These are phyloP conservation scores for Phytopythium helicoides DNA, from an alignment of 352 stramenopile species.

Conservation along the genomic window DNA sequence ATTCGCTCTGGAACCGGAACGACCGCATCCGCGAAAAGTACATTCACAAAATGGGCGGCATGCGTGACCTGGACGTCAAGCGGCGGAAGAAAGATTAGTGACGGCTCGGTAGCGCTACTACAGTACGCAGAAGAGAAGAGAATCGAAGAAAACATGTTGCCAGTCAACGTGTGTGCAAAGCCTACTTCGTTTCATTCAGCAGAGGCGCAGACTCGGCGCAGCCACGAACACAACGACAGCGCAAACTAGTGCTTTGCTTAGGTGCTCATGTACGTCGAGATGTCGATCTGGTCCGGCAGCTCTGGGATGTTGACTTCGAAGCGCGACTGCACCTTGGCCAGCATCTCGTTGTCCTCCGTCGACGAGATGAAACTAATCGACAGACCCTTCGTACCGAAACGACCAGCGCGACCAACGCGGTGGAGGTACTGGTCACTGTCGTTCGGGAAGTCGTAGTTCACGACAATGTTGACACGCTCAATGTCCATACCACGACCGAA, in stretches of 20 bases:
- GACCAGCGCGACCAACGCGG: constrained; percentile 96
- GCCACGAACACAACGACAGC: background rate
- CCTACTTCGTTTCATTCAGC: constrained; percentile 4
- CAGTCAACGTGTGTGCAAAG: background rate
- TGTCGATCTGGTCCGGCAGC: constrained; percentile 99
- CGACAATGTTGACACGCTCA: constrained; percentile 99
- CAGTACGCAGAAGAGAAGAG: background rate
- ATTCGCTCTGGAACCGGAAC: constrained; percentile 76
- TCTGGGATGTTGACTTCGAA: constrained; percentile 99
- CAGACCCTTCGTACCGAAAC: constrained; percentile 99
- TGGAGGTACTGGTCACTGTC: constrained; percentile 99
- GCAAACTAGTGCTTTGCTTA: constrained; percentile 34
- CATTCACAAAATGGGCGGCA: constrained; percentile 65
- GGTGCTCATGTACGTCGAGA: constrained; percentile 97
- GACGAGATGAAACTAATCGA: constrained; percentile 99
- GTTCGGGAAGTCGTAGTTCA: constrained; percentile 99
- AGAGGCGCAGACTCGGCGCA: background rate
- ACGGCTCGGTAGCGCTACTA: background rate
- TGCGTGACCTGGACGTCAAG: constrained; percentile 68
- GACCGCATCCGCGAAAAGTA: constrained; percentile 86
- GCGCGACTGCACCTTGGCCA: constrained; percentile 97
- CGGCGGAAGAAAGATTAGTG: constrained; percentile 62
- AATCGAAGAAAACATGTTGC: constrained; percentile 4
- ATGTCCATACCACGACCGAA: constrained; percentile 99
- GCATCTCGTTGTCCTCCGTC: constrained; percentile 96